Evolutionary conservation across 202 grass and related monocot species (phyloP).

Genomic region (Brachypodium distachyon): DNA sequence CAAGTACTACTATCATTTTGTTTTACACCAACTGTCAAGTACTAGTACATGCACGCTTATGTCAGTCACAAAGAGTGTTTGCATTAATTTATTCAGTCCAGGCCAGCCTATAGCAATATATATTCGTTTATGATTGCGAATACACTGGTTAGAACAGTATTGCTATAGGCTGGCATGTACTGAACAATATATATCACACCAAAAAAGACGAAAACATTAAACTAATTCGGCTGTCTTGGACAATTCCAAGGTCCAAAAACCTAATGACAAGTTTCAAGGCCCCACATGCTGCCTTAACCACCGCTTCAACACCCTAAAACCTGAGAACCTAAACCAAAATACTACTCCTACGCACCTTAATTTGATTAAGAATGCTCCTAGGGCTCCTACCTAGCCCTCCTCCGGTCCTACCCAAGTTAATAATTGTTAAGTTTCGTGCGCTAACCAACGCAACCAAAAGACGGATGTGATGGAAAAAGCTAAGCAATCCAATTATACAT

Average conservation of each 20-base stretch:
- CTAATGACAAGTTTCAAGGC: constrained; percentile 3
- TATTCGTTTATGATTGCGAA: constrained; percentile 1
- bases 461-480: too few relatives aligned
- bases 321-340: background rate
- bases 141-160: background rate
- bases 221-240: background rate
- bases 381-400: too few relatives aligned
- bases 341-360: background rate
- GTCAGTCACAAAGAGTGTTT: too few relatives aligned
- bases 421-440: too few relatives aligned
- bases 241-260: background rate
- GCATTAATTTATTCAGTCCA: background rate
- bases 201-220: background rate
- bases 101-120: background rate
- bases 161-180: too few relatives aligned
- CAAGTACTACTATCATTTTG: too few relatives aligned
- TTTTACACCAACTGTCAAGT: too few relatives aligned
- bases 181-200: too few relatives aligned
- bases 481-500: too few relatives aligned
- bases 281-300: constrained; percentile 34
- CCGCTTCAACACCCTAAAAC: constrained; percentile 8
- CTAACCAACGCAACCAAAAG: too few relatives aligned
- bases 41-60: too few relatives aligned
- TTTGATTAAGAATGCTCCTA: background rate
- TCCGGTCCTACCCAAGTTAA: too few relatives aligned